Conservation (phyloP, 75 land plant genomes). For the Cryptomeria japonica region DNA sequence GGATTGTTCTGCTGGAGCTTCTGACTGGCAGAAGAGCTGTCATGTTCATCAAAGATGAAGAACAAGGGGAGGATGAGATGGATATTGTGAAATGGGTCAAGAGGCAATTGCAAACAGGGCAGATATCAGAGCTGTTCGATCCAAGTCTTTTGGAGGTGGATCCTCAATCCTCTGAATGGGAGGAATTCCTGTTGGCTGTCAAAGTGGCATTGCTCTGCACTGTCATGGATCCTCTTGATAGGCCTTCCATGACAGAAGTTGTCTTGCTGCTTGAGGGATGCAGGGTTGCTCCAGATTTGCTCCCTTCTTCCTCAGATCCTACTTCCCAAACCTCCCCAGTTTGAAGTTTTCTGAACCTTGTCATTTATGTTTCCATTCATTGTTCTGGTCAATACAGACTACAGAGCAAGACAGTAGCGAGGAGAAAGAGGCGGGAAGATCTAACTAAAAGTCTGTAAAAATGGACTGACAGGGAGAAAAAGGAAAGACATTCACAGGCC, state of each 20-base stretch:
- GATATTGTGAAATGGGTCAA: constrained; percentile 99
- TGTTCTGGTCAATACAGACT: too few species aligned
- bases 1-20: constrained; percentile 91
- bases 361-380: neutral
- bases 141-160: constrained; percentile 78
- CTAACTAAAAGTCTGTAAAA: neutral
- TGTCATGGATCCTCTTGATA: constrained; percentile 79
- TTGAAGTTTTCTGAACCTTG: constrained; percentile 6
- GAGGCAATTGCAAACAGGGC: constrained; percentile 86
- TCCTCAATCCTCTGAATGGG: constrained; percentile 93
- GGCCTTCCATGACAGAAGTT: constrained; percentile 91
- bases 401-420: too few species aligned
- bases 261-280: constrained; percentile 99
- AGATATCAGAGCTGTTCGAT: constrained; percentile 81
- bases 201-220: constrained; percentile 97
- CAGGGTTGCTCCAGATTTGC: constrained; percentile 82
- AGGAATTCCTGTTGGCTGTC: constrained; percentile 94
- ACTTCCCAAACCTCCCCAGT: constrained; percentile 83
- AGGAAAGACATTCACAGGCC: neutral
- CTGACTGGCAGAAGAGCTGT: constrained; percentile 84
- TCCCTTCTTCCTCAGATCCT: constrained; percentile 79
- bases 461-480: neutral
- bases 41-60: constrained; percentile 68
- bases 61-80: constrained; percentile 61
- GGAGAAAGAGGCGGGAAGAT: neutral